Evolutionary conservation across 805 yeast genomes (phyloP), one percentile per base, ranked within the genome.

Genomic region (Starmerella apis): DNA sequence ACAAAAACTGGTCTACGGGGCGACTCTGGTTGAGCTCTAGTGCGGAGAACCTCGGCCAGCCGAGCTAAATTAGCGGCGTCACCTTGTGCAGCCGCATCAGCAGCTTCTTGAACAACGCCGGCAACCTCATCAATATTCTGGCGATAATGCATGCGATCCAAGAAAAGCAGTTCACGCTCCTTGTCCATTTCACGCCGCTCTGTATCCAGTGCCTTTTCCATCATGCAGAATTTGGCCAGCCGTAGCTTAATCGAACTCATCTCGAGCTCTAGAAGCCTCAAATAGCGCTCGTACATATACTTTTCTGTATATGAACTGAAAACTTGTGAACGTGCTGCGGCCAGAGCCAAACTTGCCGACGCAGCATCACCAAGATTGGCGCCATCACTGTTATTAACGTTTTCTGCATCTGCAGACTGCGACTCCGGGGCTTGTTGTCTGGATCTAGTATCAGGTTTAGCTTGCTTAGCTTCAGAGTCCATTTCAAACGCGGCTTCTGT

Each of bases 181-280:
- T 59, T 54, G 48, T 70, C 73, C 45, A 71, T 55, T 52, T 69
- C 73, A 16, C 72, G 66, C 10, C 72, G 68, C 58, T 71, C 73
- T 11, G 65, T 62, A 54, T 70, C 73, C 16, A 70, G 61, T 11
- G 65, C 65, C 25, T 75, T 72, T 67, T 92, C 97, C 59, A 90
- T 71, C 49, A 73, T 69, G 51, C 75, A 71, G 50, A 92, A 67
- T 59, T 82, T 79, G 31, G 74, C 71, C 57, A 90, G 70, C 65
- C 90, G 90, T 48, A 77, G 63, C 47, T 86, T 86, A 48, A 90
- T 71, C 62, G 86, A 84, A 52, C 80, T 74, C 55, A 86, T 69
- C 49, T 90, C 83, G 55, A 84, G 71, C 56, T 79, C 81, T 37
- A 84, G 77, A 37, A 80, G 73, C 63, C 76, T 81, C 61, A 75